These are phyloP conservation scores for Candida frijolesensis DNA, from an alignment of 1,139 yeast genomes.

Conservation along the genomic window DNA sequence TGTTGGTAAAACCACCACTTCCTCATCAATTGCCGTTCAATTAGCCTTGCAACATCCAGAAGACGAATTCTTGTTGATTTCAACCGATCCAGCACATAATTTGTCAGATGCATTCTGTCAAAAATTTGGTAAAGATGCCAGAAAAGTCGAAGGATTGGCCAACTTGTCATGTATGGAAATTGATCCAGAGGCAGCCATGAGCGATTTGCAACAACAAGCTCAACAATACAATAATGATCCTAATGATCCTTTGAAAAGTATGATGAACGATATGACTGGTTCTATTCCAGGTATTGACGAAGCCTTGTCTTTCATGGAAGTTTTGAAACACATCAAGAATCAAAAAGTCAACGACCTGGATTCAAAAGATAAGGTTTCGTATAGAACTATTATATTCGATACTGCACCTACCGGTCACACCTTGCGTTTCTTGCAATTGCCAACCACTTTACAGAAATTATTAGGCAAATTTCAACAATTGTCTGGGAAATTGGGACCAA, in stretches of 20 bases:
- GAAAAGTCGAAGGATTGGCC: constrained; percentile 83
- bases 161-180: constrained; percentile 97
- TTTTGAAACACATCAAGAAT: constrained; percentile 89
- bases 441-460: constrained; percentile 85
- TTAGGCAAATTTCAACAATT: constrained; percentile 85
- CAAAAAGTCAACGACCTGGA: constrained; percentile 45
- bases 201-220: constrained; percentile 75
- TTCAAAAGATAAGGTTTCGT: constrained; percentile 36
- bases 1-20: constrained; percentile 97
- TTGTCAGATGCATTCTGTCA: constrained; percentile 97
- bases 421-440: constrained; percentile 88
- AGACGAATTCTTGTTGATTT: constrained; percentile 82
- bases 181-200: constrained; percentile 93
- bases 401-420: constrained; percentile 99
- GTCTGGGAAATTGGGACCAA: constrained; percentile 86
- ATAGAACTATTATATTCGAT: constrained; percentile 90
- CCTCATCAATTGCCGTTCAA: constrained; percentile 93
- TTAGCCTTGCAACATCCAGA: constrained; percentile 77
- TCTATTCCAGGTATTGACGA: constrained; percentile 98
- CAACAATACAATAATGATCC: constrained; percentile 58
- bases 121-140: constrained; percentile 94
- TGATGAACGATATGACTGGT: constrained; percentile 91
- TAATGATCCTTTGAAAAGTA: constrained; percentile 61
- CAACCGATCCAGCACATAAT: constrained; percentile 98
- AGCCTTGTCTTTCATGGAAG: constrained; percentile 96